A percentile compares a stretch with the other conserved stretches of the same genome.
Evolutionary conservation across 2,329 filamentous ascomycete species (phyloP).

Genomic region (Colletotrichum sp.): DNA sequence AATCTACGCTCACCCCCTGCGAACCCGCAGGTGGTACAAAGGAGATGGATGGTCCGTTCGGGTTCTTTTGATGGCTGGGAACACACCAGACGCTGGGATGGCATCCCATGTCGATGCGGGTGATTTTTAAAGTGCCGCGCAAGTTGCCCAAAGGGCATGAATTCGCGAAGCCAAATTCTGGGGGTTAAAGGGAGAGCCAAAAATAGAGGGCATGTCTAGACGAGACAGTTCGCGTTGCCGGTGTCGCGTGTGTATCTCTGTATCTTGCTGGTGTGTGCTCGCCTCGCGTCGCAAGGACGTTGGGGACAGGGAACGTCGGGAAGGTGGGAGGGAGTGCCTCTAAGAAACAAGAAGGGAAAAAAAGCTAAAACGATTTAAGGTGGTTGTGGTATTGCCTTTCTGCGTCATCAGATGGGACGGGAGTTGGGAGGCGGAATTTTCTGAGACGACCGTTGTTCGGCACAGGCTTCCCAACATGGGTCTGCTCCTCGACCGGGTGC

Average conservation of each 20-base stretch:
- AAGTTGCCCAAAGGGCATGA: constrained; percentile 4
- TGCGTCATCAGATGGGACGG: constrained; percentile 15
- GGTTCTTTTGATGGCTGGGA: not conserved
- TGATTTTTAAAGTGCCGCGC: constrained; percentile 6
- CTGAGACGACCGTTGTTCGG: constrained; percentile 17
- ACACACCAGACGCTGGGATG: not conserved
- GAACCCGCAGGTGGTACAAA: not conserved
- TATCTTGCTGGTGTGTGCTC: not conserved
- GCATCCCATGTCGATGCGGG: constrained; percentile 1
- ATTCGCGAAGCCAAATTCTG: not conserved
- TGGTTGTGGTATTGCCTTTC: not conserved
- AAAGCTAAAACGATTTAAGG: constrained; percentile 11
- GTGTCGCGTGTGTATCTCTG: not conserved
- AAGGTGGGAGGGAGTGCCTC: not conserved
- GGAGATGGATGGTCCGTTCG: not conserved
- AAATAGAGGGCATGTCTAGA: constrained; percentile 15
- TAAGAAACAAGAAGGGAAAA: not conserved
- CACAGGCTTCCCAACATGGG: constrained; percentile 6
- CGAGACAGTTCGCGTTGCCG: constrained; percentile 8
- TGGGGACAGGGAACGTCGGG: not conserved
- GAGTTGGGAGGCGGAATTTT: not conserved
- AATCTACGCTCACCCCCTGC: not conserved
- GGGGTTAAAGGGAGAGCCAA: not conserved
- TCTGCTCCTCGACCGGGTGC: not conserved
- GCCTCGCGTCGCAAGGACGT: not conserved